Percentiles rank a stretch among this genome's conserved stretches.
Conservation (phyloP, 352 stramenopile genomes). For the Phytophthora aleatoria region DNA sequence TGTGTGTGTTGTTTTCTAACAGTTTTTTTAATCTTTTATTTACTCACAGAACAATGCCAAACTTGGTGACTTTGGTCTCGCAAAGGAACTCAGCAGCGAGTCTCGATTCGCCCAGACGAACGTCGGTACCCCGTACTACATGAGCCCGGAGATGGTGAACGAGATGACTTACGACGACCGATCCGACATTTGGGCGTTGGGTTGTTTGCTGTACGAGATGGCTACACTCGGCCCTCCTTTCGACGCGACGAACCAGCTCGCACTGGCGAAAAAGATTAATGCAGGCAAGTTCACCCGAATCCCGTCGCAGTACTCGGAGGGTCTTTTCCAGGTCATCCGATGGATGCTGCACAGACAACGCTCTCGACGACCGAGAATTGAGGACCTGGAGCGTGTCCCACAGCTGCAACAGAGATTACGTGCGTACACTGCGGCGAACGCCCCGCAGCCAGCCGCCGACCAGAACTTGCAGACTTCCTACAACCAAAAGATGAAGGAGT, state of each 20-base stretch:
- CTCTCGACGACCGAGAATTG: slow-evolving; percentile 80
- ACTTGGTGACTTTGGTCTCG: slow-evolving; percentile 91
- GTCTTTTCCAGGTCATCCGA: slow-evolving; percentile 89
- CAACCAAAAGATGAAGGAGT: slow-evolving; percentile 89
- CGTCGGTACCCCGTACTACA: slow-evolving; percentile 94
- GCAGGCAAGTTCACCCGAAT: slow-evolving; percentile 92
- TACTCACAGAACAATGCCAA: slow-evolving; percentile 86
- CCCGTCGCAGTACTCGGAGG: slow-evolving; percentile 90
- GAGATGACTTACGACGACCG: slow-evolving; percentile 93
- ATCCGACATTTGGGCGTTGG: slow-evolving; percentile 92
- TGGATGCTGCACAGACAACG: slow-evolving; percentile 91
- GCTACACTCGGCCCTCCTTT: slow-evolving; percentile 89
- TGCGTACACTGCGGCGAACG: slow-evolving; percentile 70
- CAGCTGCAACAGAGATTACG: slow-evolving; percentile 82
- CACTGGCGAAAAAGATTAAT: slow-evolving; percentile 94
- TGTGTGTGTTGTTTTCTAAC: slow-evolving; percentile 8
- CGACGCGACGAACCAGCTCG: slow-evolving; percentile 92
- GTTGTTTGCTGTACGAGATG: slow-evolving; percentile 93
- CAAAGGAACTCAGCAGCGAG: slow-evolving; percentile 91
- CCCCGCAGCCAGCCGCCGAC: slow-evolving; percentile 43
- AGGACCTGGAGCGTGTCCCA: slow-evolving; percentile 85
- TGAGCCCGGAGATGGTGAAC: slow-evolving; percentile 93
- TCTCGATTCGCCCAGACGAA: slow-evolving; percentile 91
- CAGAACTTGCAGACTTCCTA: slow-evolving; percentile 80
- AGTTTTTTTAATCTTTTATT: slow-evolving; percentile 4